Evolutionary conservation across 345 rosid species (phyloP), one percentile per base, ranked within the genome.

Genomic region (Abelmoschus esculentus): DNA sequence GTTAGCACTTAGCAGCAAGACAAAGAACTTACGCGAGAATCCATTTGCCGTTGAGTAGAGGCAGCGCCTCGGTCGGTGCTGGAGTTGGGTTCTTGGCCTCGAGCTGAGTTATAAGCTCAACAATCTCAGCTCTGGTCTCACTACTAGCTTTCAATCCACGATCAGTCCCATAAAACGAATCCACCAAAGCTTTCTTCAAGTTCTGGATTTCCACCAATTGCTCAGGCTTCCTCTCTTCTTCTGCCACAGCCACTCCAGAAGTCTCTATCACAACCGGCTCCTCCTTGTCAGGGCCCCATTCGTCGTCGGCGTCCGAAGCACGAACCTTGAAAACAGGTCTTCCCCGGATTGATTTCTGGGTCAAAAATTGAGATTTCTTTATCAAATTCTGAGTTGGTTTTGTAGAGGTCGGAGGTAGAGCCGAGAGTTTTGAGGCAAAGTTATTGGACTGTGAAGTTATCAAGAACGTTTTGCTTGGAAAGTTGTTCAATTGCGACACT

Each of bases 1-100:
- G 55, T 61, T 47, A 73, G 13, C n/a, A 70, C 47, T 61, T 47
- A 73, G 13, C n/a, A 70, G 64, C 10, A 59, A 78, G 67, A 66
- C 14, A 14, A 26, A 22, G 44, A 47, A 71, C 92, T 84, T 85
- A 93, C 97, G 84, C 90, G 28, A 93, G 96, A 78, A 89, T 84
- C 98, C 98, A 93, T 77, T 93, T 91, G 70, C 92, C 97, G 55
- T 91, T 86, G 81, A 93, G 95, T 64, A 85, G 81, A 77, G 85
- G 59, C 74, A 91, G 71, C 46, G 97, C 95, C 54, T 91, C 90
- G 31, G 93, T 93, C 0, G 98, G 97, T 0, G 88, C 89, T 0
- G 97, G 85, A 1, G 88, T 91, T 34, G 98, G 98, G 76, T 93
- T 93, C 83, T 76, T 87, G 11, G 89, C 83, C 75, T 93, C 98